Percentiles rank a stretch among this genome's conserved stretches.
phyloP scores from a whole-genome alignment of 2,329 filamentous ascomycete genomes.

The Hypoxylon sp. region DNA sequence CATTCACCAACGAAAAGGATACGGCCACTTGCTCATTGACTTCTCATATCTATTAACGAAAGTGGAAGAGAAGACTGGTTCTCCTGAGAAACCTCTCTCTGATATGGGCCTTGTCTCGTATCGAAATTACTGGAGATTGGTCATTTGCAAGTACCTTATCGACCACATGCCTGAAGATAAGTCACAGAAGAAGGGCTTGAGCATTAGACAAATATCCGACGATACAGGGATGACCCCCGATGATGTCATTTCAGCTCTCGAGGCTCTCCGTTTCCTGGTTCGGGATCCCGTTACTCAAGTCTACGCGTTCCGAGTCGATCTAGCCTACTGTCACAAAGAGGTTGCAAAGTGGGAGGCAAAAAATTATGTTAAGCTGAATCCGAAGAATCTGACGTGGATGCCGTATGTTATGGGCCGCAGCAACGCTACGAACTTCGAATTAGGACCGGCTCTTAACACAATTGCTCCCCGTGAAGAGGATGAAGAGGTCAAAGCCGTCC shows the following conservation, averaged over 20 bases:
- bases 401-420: slow-evolving; percentile 96
- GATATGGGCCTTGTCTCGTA: slow-evolving; percentile 99
- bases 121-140: slow-evolving; percentile 94
- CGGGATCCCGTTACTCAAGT: slow-evolving; percentile 88
- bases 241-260: slow-evolving; percentile 93
- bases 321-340: slow-evolving; percentile 87
- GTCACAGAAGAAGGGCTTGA: slow-evolving; percentile 65
- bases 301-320: slow-evolving; percentile 91
- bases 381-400: slow-evolving; percentile 89
- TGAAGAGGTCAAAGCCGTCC: slow-evolving; percentile 60
- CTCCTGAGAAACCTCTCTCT: slow-evolving; percentile 95
- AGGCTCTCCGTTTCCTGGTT: slow-evolving; percentile 89
- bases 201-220: slow-evolving; percentile 80
- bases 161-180: slow-evolving; percentile 63
- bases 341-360: slow-evolving; percentile 91
- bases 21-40: slow-evolving; percentile 96
- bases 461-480: slow-evolving; percentile 89
- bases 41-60: slow-evolving; percentile 97
- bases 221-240: slow-evolving; percentile 96
- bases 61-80: slow-evolving; percentile 93
- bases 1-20: slow-evolving; percentile 97
- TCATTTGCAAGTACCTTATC: slow-evolving; percentile 87
- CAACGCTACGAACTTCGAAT: slow-evolving; percentile 85
- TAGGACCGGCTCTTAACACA: slow-evolving; percentile 84
- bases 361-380: slow-evolving; percentile 86